Conservation (phyloP, 495 filamentous ascomycete species). For the Aspergillus carlsbadensis region DNA sequence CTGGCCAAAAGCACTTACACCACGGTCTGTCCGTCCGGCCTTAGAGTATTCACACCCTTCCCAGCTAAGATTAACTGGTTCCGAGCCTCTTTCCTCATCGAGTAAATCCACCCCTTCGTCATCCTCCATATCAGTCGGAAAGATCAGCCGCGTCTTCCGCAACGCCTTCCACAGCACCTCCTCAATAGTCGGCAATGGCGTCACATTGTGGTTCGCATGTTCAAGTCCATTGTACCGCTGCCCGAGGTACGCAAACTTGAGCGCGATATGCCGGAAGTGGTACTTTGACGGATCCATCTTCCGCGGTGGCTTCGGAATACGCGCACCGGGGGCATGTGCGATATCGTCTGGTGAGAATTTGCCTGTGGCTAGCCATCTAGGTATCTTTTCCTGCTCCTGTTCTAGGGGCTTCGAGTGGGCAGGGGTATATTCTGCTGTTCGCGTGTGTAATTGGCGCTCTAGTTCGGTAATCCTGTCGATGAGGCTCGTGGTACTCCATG, state of each 20-base stretch:
- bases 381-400: constrained; percentile 11
- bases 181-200: constrained; percentile 78
- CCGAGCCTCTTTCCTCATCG: constrained; percentile 25
- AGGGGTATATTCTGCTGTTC: constrained; percentile 38
- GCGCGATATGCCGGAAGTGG: constrained; percentile 76
- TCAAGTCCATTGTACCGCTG: constrained; percentile 90
- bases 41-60: constrained; percentile 86
- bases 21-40: constrained; percentile 87
- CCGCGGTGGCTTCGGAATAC: constrained; percentile 38
- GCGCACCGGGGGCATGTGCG: constrained; percentile 23
- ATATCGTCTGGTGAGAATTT: constrained; percentile 23
- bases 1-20: constrained; percentile 96
- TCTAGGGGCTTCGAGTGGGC: background rate
- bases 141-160: constrained; percentile 74
- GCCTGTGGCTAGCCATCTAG: constrained; percentile 7
- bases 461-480: constrained; percentile 64
- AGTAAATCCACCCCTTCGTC: constrained; percentile 27
- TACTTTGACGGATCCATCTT: constrained; percentile 78
- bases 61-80: constrained; percentile 61
- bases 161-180: constrained; percentile 90
- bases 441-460: constrained; percentile 57
- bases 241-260: constrained; percentile 93
- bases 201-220: constrained; percentile 63
- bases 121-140: constrained; percentile 53
- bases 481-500: constrained; percentile 65